These are phyloP conservation scores for Rhizoctonia solani DNA, from an alignment of 1,284 basidiomycete genomes.

Conservation along the genomic window DNA sequence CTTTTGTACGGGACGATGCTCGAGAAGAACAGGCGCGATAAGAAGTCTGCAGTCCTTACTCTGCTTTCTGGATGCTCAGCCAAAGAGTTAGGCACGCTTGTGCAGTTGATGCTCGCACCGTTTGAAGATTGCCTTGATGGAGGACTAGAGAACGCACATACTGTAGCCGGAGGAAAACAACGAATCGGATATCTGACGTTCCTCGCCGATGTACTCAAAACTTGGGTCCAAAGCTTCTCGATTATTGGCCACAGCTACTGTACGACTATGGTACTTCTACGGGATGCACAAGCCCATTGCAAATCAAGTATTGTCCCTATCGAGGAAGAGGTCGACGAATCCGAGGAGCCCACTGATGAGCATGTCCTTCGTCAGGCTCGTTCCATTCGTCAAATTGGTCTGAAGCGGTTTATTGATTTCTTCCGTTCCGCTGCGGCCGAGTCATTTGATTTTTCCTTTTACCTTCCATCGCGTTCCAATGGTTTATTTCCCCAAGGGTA, in stretches of 20 bases:
- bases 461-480: slow-evolving; percentile 68
- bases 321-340: slow-evolving; percentile 47
- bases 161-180: slow-evolving; percentile 55
- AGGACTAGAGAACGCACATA: slow-evolving; percentile 40
- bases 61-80: slow-evolving; percentile 72
- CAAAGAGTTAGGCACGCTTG: slow-evolving; percentile 75
- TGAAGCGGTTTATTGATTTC: slow-evolving; percentile 89
- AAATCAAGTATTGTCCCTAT: slow-evolving; percentile 45
- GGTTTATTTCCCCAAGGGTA: slow-evolving; percentile 84
- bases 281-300: slow-evolving; percentile 62
- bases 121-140: slow-evolving; percentile 49
- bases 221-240: slow-evolving; percentile 70
- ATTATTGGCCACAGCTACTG: slow-evolving; percentile 77
- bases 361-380: slow-evolving; percentile 47
- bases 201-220: slow-evolving; percentile 83
- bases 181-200: slow-evolving; percentile 83
- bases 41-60: slow-evolving; percentile 74
- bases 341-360: slow-evolving; percentile 13
- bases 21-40: slow-evolving; percentile 77
- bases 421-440: slow-evolving; percentile 62
- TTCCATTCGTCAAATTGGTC: slow-evolving; percentile 75
- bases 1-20: slow-evolving; percentile 90
- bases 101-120: slow-evolving; percentile 90
- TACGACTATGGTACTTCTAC: slow-evolving; percentile 66
- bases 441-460: slow-evolving; percentile 76